Base-by-base conservation (phyloP, 2,329 filamentous ascomycete genomes). In the Zasmidium cellare region DNA sequence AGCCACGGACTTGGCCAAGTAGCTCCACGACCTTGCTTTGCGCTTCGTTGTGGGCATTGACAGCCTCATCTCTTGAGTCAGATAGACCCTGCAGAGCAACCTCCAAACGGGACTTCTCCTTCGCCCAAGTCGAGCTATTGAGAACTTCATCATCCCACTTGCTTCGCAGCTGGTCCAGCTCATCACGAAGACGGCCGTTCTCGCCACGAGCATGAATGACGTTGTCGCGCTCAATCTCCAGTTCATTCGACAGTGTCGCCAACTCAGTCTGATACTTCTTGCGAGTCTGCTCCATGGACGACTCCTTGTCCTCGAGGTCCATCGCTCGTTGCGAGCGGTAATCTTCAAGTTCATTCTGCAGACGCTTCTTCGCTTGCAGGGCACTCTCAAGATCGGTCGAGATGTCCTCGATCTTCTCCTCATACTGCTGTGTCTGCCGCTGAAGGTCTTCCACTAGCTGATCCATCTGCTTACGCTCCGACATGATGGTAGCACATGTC, bases 121-220 rank as follows among this genome's bases (percentile, higher is more conserved):
- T 99, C 12, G 92, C 92, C 92, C 94, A 97, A 0, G 93, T 96
- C 16, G 92, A 96, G 75, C 91, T 96, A 77, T 97, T 97, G 67
- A 97, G 85, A 11, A 97, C 91, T 76, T 99, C 93, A 68, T 97
- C 91, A 69, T 99, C 94, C 93, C 94, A 97, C 77, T 97, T 97
- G 66, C 88, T 92, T 65, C 94, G 87, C 58, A 97, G 83, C 68
- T 96, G 92, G 68, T 99, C 94, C 22, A 97, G 86, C 75, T 99
- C 94, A 72, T 97, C 93, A n/a, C 93, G 88, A 53, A 99, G 82
- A 46, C 91, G 87, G 16, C 88, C 84, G 63, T 93, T 96, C 75
- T 97, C 92, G 35, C 89, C 86, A 66, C 94, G 81, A 22, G 91
- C 84, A 83, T 93, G 83, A 79, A 97, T 77, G 80, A 89, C 82